Conservation (phyloP, 495 filamentous ascomycete species). For the Aspergillus sclerotioniger region DNA sequence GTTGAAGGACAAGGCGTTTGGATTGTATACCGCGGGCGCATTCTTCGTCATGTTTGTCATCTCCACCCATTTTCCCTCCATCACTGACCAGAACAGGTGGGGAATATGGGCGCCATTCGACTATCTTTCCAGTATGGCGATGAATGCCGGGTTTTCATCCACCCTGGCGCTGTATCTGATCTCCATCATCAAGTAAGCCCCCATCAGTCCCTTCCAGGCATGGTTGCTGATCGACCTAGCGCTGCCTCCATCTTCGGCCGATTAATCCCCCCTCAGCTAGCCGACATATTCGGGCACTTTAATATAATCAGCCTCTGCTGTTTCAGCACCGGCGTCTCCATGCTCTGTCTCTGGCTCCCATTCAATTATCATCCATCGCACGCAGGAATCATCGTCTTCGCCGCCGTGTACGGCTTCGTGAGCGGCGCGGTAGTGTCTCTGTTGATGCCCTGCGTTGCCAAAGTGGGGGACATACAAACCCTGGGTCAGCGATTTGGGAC, state of each 20-base stretch:
- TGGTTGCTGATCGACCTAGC: neutral
- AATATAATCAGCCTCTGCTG: constrained; percentile 69
- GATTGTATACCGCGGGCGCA: constrained; percentile 26
- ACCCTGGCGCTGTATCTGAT: constrained; percentile 31
- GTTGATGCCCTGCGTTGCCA: constrained; percentile 35
- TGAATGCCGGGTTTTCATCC: constrained; percentile 19
- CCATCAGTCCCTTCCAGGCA: neutral
- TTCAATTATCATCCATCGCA: constrained; percentile 26
- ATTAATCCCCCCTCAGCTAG: constrained; percentile 66
- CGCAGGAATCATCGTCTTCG: constrained; percentile 31
- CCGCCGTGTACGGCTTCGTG: constrained; percentile 34
- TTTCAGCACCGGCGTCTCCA: constrained; percentile 56
- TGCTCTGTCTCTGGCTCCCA: constrained; percentile 66
- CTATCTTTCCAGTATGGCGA: constrained; percentile 26
- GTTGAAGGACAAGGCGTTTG: constrained; percentile 29
- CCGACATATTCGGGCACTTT: constrained; percentile 69
- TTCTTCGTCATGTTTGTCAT: constrained; percentile 25
- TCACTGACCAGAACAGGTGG: constrained; percentile 22
- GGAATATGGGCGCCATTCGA: constrained; percentile 33
- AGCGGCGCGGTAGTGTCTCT: constrained; percentile 35
- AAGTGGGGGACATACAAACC: constrained; percentile 22
- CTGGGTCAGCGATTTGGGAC: constrained; percentile 29
- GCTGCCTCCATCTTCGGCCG: constrained; percentile 57
- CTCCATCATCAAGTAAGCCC: constrained; percentile 27
- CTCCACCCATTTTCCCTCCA: constrained; percentile 6